A percentile compares a stretch with the other conserved stretches of the same genome.
phyloP scores from a whole-genome alignment of 1,284 basidiomycete species.

The Leccinum subrobustum region DNA sequence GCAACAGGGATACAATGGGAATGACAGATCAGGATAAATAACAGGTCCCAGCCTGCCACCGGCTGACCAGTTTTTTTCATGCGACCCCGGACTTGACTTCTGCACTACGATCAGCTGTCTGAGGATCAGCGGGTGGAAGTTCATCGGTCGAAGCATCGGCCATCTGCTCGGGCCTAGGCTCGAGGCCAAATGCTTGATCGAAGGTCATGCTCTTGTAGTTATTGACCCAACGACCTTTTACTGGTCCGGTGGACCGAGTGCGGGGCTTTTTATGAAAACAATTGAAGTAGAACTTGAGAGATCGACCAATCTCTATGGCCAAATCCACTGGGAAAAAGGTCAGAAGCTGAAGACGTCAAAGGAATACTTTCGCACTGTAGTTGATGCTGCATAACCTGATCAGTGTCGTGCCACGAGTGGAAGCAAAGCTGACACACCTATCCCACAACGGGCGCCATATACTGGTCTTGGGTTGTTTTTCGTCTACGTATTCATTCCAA shows the following conservation, averaged over 20 bases:
- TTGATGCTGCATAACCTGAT: conserved; percentile 55
- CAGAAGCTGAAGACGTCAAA: conserved; percentile 2
- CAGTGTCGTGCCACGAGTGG: neutral
- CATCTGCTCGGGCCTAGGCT: conserved; percentile 16
- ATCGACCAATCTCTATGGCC: too few species aligned
- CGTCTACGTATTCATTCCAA: conserved; percentile 58
- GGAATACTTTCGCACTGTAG: conserved; percentile 44
- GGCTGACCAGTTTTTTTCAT: too few species aligned
- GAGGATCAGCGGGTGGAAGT: neutral
- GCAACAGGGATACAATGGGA: too few species aligned
- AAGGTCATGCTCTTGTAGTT: conserved; percentile 36
- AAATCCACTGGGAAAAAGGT: neutral
- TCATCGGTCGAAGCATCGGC: conserved; percentile 1
- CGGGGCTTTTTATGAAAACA: too few species aligned
- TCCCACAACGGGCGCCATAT: conserved; percentile 72
- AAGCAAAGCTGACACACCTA: conserved; percentile 42
- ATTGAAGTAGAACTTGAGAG: too few species aligned
- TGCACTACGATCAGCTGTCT: too few species aligned
- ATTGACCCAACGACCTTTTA: too few species aligned
- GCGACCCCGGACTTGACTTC: too few species aligned
- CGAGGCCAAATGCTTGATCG: conserved; percentile 52
- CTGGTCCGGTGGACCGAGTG: too few species aligned
- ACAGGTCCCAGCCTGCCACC: too few species aligned
- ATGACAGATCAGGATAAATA: too few species aligned
- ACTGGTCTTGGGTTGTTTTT: conserved; percentile 41